These are phyloP conservation scores for Salix dunnii DNA, from an alignment of 345 rosid species.

Conservation along the genomic window DNA sequence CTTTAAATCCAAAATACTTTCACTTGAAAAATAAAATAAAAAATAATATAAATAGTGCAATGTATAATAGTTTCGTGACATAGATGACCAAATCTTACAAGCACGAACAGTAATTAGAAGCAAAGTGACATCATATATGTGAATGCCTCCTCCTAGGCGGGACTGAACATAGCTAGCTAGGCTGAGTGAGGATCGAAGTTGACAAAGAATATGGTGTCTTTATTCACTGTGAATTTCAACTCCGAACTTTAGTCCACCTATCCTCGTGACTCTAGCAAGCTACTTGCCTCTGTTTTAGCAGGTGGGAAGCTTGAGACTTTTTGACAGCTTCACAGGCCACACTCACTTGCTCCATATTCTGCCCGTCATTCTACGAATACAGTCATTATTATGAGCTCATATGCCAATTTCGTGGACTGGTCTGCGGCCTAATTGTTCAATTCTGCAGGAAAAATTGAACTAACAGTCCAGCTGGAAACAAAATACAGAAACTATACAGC, in stretches of 20 bases:
- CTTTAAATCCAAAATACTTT: too few relatives aligned
- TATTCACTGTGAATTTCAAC: neutral
- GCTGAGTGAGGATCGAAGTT: neutral
- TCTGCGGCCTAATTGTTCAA: too few relatives aligned
- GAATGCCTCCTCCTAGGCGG: neutral
- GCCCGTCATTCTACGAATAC: neutral
- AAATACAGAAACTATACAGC: neutral
- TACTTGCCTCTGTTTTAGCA: neutral
- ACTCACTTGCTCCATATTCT: neutral
- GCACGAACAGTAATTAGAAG: neutral
- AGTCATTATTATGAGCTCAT: neutral
- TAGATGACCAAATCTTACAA: neutral
- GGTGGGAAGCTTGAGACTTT: neutral
- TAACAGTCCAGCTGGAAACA: neutral
- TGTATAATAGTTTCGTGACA: too few relatives aligned
- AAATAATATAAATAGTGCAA: too few relatives aligned
- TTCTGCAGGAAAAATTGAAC: too few relatives aligned
- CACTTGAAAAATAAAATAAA: too few relatives aligned
- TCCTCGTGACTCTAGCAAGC: neutral
- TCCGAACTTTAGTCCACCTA: neutral
- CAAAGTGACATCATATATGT: neutral
- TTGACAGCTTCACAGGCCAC: neutral
- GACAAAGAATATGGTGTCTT: neutral
- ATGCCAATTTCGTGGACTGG: too few relatives aligned
- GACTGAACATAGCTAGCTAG: neutral